phyloP scores from a whole-genome alignment of 352 stramenopile species.

The Phytophthora pseudosyringae region DNA sequence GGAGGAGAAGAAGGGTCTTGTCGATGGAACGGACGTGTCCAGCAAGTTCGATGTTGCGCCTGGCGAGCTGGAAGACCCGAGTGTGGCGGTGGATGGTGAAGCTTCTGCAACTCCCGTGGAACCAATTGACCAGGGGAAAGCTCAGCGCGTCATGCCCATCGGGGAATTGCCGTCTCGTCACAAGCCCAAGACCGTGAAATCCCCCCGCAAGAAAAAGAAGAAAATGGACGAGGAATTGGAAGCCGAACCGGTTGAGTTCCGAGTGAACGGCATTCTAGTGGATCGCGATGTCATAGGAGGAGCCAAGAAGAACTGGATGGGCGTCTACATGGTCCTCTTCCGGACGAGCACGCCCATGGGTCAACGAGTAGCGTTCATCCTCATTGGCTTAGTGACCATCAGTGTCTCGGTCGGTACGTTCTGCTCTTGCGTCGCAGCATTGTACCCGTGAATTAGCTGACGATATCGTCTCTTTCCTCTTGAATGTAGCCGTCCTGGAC shows the following conservation, averaged over 20 bases:
- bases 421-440: not conserved
- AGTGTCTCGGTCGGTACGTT: constrained; percentile 67
- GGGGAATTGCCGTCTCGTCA: constrained; percentile 31
- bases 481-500: constrained; percentile 61
- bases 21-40: constrained; percentile 23
- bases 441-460: constrained; percentile 4
- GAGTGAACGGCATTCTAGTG: constrained; percentile 73
- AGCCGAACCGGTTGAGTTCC: constrained; percentile 43
- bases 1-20: constrained; percentile 41
- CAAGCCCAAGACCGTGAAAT: constrained; percentile 30
- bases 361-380: constrained; percentile 65
- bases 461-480: not conserved
- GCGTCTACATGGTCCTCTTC: constrained; percentile 78
- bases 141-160: constrained; percentile 32
- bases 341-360: constrained; percentile 73
- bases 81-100: constrained; percentile 10
- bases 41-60: constrained; percentile 25
- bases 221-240: constrained; percentile 30
- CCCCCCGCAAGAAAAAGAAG: constrained; percentile 39
- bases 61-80: constrained; percentile 20
- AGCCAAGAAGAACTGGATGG: constrained; percentile 66
- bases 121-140: constrained; percentile 13
- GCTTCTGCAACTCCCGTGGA: not conserved
- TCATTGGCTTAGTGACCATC: constrained; percentile 74
- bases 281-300: constrained; percentile 72